These are phyloP conservation scores for Phytophthora ohioensis DNA, from an alignment of 352 stramenopile genomes.

Conservation along the genomic window DNA sequence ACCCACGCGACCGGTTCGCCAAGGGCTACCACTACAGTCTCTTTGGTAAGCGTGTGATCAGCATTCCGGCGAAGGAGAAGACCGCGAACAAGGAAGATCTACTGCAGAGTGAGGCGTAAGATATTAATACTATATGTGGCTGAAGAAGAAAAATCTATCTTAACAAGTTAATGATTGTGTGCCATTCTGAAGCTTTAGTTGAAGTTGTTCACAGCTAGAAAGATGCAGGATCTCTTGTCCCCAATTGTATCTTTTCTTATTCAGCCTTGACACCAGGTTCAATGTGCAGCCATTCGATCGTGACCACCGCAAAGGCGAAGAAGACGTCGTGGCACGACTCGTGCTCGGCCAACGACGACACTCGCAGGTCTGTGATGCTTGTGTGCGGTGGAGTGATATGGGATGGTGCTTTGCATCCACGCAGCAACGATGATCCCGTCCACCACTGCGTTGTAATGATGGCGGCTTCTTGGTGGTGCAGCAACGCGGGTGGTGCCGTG, in stretches of 20 bases:
- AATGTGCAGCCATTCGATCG: constrained; percentile 2
- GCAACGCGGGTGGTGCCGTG: neutral
- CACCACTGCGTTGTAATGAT: constrained; percentile 4
- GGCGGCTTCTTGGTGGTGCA: constrained; percentile 9
- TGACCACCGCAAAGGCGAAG: constrained; percentile 8
- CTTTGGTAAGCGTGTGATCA: constrained; percentile 68
- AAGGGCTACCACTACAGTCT: constrained; percentile 77
- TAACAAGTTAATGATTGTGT: constrained; percentile 15
- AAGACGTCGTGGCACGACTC: neutral
- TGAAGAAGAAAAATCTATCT: neutral
- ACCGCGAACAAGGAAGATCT: constrained; percentile 34
- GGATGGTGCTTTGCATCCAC: constrained; percentile 13
- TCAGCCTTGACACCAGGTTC: constrained; percentile 3
- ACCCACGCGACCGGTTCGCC: constrained; percentile 72
- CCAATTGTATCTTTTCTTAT: constrained; percentile 2
- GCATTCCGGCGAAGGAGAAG: constrained; percentile 62
- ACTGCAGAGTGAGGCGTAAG: constrained; percentile 32
- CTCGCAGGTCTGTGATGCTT: neutral
- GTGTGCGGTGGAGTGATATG: neutral
- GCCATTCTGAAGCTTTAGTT: constrained; percentile 6
- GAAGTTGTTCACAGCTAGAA: constrained; percentile 11
- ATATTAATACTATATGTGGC: neutral
- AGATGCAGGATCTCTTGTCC: constrained; percentile 18
- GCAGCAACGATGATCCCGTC: constrained; percentile 1
- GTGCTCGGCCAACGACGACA: neutral